These are phyloP conservation scores for Pleurotus cornucopiae DNA, from an alignment of 768 basidiomycete genomes.

Conservation along the genomic window DNA sequence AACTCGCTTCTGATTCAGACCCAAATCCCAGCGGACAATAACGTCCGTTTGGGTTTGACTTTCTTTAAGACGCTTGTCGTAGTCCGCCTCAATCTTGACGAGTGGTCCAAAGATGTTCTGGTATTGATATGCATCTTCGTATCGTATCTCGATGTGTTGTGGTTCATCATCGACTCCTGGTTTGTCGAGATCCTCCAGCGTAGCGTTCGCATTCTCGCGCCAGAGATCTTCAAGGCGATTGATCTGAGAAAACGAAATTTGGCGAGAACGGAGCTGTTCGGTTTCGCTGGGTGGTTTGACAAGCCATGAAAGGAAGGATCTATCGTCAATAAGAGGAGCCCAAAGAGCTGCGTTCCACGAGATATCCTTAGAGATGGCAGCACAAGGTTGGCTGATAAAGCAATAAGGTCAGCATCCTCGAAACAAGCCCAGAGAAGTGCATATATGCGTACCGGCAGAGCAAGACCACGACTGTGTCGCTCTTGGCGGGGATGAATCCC, in stretches of 20 bases:
- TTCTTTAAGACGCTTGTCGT: constrained; percentile 96
- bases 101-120: constrained; percentile 99
- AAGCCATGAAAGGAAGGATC: constrained; percentile 98
- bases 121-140: constrained; percentile 99
- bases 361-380: constrained; percentile 95
- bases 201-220: constrained; percentile 94
- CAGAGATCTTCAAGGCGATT: constrained; percentile 96
- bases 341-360: constrained; percentile 98
- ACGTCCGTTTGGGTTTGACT: constrained; percentile 98
- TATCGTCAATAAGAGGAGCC: constrained; percentile 98
- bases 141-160: constrained; percentile 82
- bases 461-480: constrained; percentile 96
- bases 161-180: constrained; percentile 98
- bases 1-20: constrained; percentile 97
- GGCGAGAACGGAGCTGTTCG: constrained; percentile 92
- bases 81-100: constrained; percentile 99
- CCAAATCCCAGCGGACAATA: constrained; percentile 94
- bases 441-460: constrained; percentile 76
- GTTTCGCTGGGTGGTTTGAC: constrained; percentile 96
- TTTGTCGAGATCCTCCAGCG: constrained; percentile 94
- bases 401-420: constrained; percentile 2
- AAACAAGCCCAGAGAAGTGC: constrained; percentile 4
- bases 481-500: constrained; percentile 98
- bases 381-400: constrained; percentile 83
- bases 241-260: constrained; percentile 96